Evolutionary conservation across 2,329 filamentous ascomycete species (phyloP).

Genomic region (Colletotrichum sp.): DNA sequence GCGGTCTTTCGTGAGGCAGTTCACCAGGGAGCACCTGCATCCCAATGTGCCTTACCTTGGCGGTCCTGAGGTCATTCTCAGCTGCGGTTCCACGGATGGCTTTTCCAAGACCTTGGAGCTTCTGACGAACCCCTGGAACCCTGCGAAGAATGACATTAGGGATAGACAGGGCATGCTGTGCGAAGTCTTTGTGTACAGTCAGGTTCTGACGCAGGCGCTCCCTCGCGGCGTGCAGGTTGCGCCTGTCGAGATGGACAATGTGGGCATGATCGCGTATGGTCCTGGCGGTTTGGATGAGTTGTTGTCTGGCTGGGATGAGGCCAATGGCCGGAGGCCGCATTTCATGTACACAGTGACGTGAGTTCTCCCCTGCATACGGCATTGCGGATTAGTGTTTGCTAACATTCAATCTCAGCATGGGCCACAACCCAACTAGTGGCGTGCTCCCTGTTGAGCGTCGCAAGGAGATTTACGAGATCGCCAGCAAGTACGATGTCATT

Average conservation of each 20-base stretch:
- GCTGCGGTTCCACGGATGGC: constrained; percentile 85
- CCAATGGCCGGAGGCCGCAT: constrained; percentile 77
- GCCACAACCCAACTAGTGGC: constrained; percentile 86
- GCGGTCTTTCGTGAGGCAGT: constrained; percentile 78
- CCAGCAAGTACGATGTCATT: constrained; percentile 84
- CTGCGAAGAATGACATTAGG: constrained; percentile 67
- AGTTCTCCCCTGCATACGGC: constrained; percentile 34
- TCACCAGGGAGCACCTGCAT: constrained; percentile 77
- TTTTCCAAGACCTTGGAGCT: constrained; percentile 79
- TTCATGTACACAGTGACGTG: constrained; percentile 90
- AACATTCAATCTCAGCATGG: constrained; percentile 39
- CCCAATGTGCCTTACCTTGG: constrained; percentile 79
- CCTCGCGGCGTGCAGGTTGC: constrained; percentile 77
- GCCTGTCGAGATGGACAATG: constrained; percentile 76
- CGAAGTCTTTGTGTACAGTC: constrained; percentile 84
- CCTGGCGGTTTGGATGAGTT: constrained; percentile 78
- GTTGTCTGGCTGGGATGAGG: constrained; percentile 80
- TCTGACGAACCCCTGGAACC: constrained; percentile 77
- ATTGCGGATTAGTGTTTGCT: not conserved
- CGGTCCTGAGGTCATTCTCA: constrained; percentile 80
- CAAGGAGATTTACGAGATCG: constrained; percentile 80
- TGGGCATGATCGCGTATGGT: constrained; percentile 80
- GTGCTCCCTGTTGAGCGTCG: constrained; percentile 76
- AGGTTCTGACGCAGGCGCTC: constrained; percentile 69
- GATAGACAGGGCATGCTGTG: constrained; percentile 79